These are phyloP conservation scores for Obba rivulosa DNA, from an alignment of 768 basidiomycete species.

Conservation along the genomic window DNA sequence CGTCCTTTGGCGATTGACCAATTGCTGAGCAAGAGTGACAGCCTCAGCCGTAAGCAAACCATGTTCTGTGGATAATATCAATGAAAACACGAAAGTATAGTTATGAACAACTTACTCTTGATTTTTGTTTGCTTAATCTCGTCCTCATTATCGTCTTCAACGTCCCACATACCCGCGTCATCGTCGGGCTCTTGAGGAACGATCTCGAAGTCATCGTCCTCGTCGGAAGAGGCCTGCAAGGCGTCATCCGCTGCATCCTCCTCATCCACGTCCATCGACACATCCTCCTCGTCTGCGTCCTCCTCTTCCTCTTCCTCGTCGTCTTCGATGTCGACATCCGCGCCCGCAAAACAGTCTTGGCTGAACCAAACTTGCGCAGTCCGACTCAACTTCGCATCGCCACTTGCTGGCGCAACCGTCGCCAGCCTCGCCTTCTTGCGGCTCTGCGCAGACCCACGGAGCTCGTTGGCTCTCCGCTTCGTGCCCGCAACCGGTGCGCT, in stretches of 20 bases:
- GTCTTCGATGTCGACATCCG: constrained; percentile 40
- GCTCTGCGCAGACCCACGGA: constrained; percentile 13
- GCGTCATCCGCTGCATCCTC: not conserved
- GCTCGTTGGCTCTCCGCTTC: constrained; percentile 36
- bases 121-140: constrained; percentile 60
- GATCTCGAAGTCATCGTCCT: constrained; percentile 67
- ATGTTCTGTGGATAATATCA: constrained; percentile 45
- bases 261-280: not conserved
- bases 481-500: constrained; percentile 21
- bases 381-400: constrained; percentile 34
- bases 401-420: constrained; percentile 31
- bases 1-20: constrained; percentile 88
- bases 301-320: constrained; percentile 34
- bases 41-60: constrained; percentile 87
- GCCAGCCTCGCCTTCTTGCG: constrained; percentile 50
- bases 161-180: constrained; percentile 76
- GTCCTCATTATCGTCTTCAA: constrained; percentile 71
- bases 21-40: constrained; percentile 82
- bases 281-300: constrained; percentile 25
- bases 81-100: not conserved
- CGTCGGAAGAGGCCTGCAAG: constrained; percentile 19
- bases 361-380: constrained; percentile 92
- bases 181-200: constrained; percentile 57
- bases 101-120: constrained; percentile 45
- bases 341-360: constrained; percentile 80